phyloP scores from a whole-genome alignment of 106 monocot species.

The Platanthera guangdongensis region DNA sequence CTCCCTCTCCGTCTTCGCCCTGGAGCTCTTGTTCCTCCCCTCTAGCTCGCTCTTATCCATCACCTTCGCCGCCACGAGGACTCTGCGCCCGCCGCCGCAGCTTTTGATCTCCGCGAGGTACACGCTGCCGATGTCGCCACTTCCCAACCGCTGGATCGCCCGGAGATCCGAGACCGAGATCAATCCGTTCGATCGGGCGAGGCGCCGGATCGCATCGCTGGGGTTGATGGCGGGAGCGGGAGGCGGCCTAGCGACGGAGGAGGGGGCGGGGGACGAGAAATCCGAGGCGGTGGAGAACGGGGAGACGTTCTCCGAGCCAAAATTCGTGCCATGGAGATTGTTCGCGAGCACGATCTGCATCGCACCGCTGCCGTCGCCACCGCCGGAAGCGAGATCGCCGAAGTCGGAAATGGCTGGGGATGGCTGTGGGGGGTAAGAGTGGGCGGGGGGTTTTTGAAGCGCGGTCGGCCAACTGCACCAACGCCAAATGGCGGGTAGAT shows the following conservation, averaged over 20 bases:
- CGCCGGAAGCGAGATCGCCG: not conserved
- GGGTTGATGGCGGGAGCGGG: constrained; percentile 9
- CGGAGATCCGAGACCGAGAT: constrained; percentile 41
- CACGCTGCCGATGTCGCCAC: constrained; percentile 77
- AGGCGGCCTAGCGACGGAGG: not conserved
- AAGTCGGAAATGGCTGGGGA: not conserved
- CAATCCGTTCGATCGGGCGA: not conserved
- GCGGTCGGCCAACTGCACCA: not conserved
- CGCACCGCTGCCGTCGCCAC: not conserved
- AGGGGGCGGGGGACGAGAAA: not conserved
- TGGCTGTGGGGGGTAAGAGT: not conserved
- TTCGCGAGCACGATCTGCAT: not conserved
- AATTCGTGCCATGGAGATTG: not conserved
- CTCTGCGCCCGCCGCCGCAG: not conserved
- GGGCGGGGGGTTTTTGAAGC: not conserved
- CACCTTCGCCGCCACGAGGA: constrained; percentile 63
- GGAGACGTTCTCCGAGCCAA: not conserved
- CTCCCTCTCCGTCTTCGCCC: constrained; percentile 63
- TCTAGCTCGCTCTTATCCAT: constrained; percentile 78
- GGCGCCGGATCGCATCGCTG: constrained; percentile 19
- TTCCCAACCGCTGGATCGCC: constrained; percentile 42
- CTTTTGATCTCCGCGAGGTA: constrained; percentile 63
- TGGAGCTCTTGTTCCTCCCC: constrained; percentile 56
- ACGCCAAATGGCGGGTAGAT: not conserved
- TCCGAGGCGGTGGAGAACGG: not conserved